phyloP scores from a whole-genome alignment of 2,329 filamentous ascomycete species.

The Apiospora pterosperma region DNA sequence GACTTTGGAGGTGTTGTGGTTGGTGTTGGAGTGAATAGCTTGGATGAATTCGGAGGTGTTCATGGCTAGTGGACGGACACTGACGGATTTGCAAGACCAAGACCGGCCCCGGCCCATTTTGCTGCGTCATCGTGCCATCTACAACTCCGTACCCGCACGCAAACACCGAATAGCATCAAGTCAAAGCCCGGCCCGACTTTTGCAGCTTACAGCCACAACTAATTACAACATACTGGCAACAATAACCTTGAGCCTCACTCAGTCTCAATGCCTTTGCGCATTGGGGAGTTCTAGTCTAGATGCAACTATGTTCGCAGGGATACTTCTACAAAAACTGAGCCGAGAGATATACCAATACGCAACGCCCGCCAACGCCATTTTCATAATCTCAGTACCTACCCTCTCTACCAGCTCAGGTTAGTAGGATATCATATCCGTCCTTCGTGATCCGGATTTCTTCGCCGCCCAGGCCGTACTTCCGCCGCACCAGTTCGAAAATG shows the following conservation, averaged over 20 bases:
- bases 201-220: not conserved
- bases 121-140: not conserved
- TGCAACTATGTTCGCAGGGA: not conserved
- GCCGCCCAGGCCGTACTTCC: constrained; percentile 64
- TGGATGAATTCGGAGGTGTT: not conserved
- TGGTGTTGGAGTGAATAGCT: not conserved
- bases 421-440: constrained; percentile 69
- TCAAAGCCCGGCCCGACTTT: not conserved
- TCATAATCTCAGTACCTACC: not conserved
- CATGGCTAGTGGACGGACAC: not conserved
- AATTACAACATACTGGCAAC: not conserved
- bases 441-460: constrained; percentile 63
- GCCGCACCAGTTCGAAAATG: constrained; percentile 72
- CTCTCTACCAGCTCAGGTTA: constrained; percentile 34
- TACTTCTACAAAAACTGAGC: not conserved
- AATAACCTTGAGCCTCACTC: not conserved
- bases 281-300: not conserved
- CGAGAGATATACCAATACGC: not conserved
- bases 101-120: not conserved
- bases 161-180: not conserved
- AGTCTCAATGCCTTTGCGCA: too few relatives aligned
- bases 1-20: not conserved
- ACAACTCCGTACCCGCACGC: not conserved
- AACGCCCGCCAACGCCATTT: not conserved
- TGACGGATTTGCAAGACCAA: not conserved